Percentiles rank a stretch among this genome's conserved stretches.
Evolutionary conservation across 75 land plant genomes (phyloP).

Genomic region (Pinus taeda): DNA sequence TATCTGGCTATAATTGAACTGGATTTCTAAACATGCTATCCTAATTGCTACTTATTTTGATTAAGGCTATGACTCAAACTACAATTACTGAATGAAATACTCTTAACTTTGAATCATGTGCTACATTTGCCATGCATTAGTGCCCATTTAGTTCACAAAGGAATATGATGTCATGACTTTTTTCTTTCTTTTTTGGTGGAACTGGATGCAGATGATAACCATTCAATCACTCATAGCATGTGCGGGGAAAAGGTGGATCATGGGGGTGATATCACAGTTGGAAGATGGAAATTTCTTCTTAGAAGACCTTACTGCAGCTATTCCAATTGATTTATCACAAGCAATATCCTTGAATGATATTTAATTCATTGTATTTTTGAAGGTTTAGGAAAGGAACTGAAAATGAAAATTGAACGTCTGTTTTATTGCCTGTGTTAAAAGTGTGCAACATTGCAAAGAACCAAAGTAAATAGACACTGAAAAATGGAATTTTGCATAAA

Average conservation of each 20-base stretch:
- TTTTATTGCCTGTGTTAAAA: not conserved
- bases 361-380: not conserved
- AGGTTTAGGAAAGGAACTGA: not conserved
- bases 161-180: conserved; percentile 3
- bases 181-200: not conserved
- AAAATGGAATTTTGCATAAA: not conserved
- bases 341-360: conserved; percentile 84
- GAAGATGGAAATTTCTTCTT: conserved; percentile 93
- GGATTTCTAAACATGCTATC: not conserved
- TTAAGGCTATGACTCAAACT: not conserved
- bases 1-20: not conserved
- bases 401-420: not conserved
- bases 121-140: not conserved
- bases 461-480: not conserved
- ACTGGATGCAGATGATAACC: conserved; percentile 60
- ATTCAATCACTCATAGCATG: conserved; percentile 85
- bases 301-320: conserved; percentile 89
- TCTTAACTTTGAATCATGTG: not conserved
- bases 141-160: not conserved
- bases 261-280: conserved; percentile 94
- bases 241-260: conserved; percentile 86
- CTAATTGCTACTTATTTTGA: too few species aligned
- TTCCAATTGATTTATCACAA: conserved; percentile 73
- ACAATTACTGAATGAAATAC: not conserved
- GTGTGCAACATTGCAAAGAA: not conserved